Percentiles rank a stretch among this genome's conserved stretches.
Conservation (phyloP, 169 alveolate genomes). For the Ichthyophthirius multifiliis region DNA sequence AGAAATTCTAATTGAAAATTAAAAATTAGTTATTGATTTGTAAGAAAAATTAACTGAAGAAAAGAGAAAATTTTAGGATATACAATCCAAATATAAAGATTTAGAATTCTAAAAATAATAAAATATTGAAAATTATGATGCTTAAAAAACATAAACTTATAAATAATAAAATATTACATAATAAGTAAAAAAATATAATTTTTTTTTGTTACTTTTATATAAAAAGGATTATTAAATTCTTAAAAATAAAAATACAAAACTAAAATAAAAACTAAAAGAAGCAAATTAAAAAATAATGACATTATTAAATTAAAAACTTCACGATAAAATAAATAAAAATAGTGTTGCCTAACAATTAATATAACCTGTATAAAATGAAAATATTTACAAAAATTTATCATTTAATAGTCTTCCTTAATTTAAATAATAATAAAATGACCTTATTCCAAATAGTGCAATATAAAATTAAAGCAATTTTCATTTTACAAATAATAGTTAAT, state of each 20-base stretch:
- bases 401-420: too few species aligned
- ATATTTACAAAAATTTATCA: too few species aligned
- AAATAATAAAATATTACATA: too few species aligned
- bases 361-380: too few species aligned
- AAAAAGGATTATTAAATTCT: background rate
- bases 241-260: background rate
- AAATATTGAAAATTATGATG: too few species aligned
- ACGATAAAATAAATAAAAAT: background rate
- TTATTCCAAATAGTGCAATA: too few species aligned
- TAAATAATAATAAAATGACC: too few species aligned
- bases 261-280: background rate
- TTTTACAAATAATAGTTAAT: too few species aligned
- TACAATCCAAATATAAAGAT: background rate
- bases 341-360: too few species aligned
- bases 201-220: background rate
- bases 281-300: background rate
- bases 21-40: background rate
- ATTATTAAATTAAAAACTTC: background rate
- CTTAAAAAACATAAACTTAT: too few species aligned
- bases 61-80: background rate
- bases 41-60: background rate
- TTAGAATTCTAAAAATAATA: too few species aligned
- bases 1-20: background rate
- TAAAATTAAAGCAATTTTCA: too few species aligned
- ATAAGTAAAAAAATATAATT: background rate